Evolutionary conservation across 208 protist species (phyloP), one percentile per base, ranked within the genome.

Genomic region (Leishmania martiniquensis): DNA sequence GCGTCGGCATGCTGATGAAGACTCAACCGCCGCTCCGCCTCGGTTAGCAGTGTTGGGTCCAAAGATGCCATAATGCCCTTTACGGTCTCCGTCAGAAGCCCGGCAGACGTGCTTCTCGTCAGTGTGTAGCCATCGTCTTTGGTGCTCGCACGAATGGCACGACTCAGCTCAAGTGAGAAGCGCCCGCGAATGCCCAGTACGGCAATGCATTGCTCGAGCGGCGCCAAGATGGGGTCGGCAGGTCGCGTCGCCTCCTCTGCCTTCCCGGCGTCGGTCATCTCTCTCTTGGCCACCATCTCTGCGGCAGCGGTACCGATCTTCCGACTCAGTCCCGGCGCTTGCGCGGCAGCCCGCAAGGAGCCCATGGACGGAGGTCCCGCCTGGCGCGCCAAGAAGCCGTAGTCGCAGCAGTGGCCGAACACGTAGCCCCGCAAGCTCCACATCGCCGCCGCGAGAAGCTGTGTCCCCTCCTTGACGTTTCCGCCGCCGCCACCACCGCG

Each of bases 151-250:
- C 77, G 72, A 7, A 96, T 44, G 17, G 87, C 85, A 15, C 63
- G 75, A 17, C 55, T 32, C 55, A 96, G 72, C 76, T 89, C 89
- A n/a, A 52, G 6, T 2, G 94, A 96, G 75, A 86, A 95, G 37
- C 91, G 87, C 0, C 89, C 91, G 45, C 91, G 90, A 47, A 81
- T 77, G 7, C 93, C 93, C 44, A 97, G 63, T 22, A 97, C 90
- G 4, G 89, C 91, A 25, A 97, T 0, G 72, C 84, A 95, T 68
- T 96, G 93, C 67, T 90, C 88, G 29, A 97, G 77, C 22, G 89
- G 83, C 0, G 85, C 80, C 37, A 92, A 78, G 49, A 78, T 49
- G 29, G 47, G 71, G 5, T 49, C 55, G 5, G 55, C 17, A 59
- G 45, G 4, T 20, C 45, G 20, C 66, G 42, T 12, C 25, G 34